Evolutionary conservation across 768 basidiomycete species (phyloP).

Genomic region (Leccinellum albellum): DNA sequence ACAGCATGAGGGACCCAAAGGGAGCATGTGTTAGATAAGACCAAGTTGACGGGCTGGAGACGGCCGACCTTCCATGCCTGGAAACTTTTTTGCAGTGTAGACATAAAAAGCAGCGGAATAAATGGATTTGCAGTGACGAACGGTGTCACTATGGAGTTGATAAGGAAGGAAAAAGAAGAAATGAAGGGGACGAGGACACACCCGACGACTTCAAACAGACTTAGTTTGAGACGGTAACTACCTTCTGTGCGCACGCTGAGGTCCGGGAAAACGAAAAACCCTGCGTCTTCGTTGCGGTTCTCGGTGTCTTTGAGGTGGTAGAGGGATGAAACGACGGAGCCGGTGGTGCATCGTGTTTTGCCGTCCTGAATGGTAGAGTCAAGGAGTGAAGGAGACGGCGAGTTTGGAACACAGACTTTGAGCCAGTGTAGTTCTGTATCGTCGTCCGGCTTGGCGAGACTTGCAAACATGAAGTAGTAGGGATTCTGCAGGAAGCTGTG

Average conservation of each 20-base stretch:
- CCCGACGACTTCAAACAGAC: conserved; percentile 90
- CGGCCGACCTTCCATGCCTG: conserved; percentile 85
- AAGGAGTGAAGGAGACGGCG: neutral
- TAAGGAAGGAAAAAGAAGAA: conserved; percentile 2
- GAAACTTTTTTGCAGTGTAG: conserved; percentile 95
- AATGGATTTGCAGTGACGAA: conserved; percentile 87
- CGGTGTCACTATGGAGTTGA: conserved; percentile 55
- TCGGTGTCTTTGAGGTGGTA: conserved; percentile 85
- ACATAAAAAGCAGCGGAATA: conserved; percentile 90
- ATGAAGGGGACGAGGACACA: conserved; percentile 38
- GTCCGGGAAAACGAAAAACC: conserved; percentile 96
- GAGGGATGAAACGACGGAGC: conserved; percentile 83
- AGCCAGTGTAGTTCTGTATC: conserved; percentile 87
- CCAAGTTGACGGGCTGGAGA: neutral
- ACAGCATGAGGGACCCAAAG: conserved; percentile 11
- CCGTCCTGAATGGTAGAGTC: conserved; percentile 62
- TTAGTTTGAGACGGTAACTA: conserved; percentile 68
- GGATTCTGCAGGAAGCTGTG: conserved; percentile 81
- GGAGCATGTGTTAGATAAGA: conserved; percentile 21
- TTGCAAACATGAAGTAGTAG: conserved; percentile 95
- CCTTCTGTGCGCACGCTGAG: conserved; percentile 91
- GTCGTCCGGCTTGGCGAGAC: conserved; percentile 83
- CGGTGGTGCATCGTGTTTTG: conserved; percentile 87
- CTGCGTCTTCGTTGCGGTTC: conserved; percentile 64
- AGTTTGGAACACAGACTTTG: conserved; percentile 43